Evolutionary conservation across 164 flowering plant genomes (phyloP).

Genomic region (Vitis rotundifolia): DNA sequence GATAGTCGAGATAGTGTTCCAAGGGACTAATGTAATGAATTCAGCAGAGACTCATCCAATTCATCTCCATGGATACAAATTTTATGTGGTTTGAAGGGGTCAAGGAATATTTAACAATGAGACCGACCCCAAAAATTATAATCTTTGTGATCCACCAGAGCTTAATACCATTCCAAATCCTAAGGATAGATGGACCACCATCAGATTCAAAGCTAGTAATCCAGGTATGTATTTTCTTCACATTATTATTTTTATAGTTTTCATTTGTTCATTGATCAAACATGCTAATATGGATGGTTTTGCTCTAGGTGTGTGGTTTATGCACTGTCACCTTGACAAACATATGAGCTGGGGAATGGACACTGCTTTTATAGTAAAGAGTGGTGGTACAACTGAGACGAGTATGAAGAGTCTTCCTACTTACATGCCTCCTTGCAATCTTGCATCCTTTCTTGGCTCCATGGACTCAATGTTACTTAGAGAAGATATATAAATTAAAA

Average conservation of each 20-base stretch:
- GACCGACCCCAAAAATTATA: conserved; percentile 14
- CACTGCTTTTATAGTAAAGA: not conserved
- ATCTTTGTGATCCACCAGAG: conserved; percentile 22
- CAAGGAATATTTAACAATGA: conserved; percentile 14
- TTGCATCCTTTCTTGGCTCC: no score
- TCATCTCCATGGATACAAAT: conserved; percentile 28
- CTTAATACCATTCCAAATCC: conserved; percentile 20
- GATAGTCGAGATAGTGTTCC: conserved; percentile 25
- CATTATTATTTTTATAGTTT: not conserved
- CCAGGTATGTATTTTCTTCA: conserved; percentile 13
- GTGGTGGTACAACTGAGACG: not conserved
- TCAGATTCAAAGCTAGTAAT: conserved; percentile 19
- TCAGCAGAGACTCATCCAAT: conserved; percentile 18
- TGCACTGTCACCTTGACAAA: not conserved
- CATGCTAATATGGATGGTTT: not conserved
- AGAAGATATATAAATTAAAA: no score
- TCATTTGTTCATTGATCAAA: not conserved
- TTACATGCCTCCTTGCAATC: conserved; percentile 1
- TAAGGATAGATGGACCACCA: conserved; percentile 18
- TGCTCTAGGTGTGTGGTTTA: not conserved
- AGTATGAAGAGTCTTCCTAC: not conserved
- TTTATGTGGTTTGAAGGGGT: conserved; percentile 20
- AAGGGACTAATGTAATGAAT: conserved; percentile 14
- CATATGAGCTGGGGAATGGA: not conserved
- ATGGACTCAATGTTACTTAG: no score